Percentiles rank a stretch among this genome's conserved stretches.
phyloP scores from a whole-genome alignment of 108 stramenopile species.

The Cyclotella distinguenda region DNA sequence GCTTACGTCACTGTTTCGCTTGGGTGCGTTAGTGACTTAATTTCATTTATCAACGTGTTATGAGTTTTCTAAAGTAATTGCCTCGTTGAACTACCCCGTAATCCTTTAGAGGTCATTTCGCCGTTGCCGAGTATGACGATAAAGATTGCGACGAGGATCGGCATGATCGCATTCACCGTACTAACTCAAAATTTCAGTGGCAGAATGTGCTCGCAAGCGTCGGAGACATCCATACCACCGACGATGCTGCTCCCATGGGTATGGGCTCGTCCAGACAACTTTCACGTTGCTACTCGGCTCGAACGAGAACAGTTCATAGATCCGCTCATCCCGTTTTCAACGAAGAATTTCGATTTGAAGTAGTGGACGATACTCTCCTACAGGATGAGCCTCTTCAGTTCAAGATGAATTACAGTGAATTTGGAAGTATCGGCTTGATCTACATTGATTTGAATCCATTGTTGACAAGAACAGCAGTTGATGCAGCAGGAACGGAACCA shows the following conservation, averaged over 20 bases:
- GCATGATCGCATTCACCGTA: conserved; percentile 9
- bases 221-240: not conserved
- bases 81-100: not conserved
- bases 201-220: conserved; percentile 4
- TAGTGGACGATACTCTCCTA: conserved; percentile 92
- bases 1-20: conserved; percentile 73
- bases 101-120: conserved; percentile 51
- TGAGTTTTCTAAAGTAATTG: not conserved
- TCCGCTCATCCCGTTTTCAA: conserved; percentile 87
- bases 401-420: conserved; percentile 51
- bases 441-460: conserved; percentile 96
- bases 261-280: conserved; percentile 18
- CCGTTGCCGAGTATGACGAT: conserved; percentile 62
- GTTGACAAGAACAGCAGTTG: conserved; percentile 75
- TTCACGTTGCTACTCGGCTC: conserved; percentile 83
- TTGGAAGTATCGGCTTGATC: conserved; percentile 79
- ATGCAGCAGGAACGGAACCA: conserved; percentile 28
- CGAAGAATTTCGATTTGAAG: conserved; percentile 95
- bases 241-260: not conserved
- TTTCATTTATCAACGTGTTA: not conserved
- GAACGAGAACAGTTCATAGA: conserved; percentile 71
- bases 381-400: conserved; percentile 96
- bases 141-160: conserved; percentile 16
- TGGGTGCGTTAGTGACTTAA: conserved; percentile 26
- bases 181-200: conserved; percentile 27